Evolutionary conservation across 2,329 filamentous ascomycete species (phyloP), one percentile per base, ranked within the genome.

Genomic region (Nemania diffusa): DNA sequence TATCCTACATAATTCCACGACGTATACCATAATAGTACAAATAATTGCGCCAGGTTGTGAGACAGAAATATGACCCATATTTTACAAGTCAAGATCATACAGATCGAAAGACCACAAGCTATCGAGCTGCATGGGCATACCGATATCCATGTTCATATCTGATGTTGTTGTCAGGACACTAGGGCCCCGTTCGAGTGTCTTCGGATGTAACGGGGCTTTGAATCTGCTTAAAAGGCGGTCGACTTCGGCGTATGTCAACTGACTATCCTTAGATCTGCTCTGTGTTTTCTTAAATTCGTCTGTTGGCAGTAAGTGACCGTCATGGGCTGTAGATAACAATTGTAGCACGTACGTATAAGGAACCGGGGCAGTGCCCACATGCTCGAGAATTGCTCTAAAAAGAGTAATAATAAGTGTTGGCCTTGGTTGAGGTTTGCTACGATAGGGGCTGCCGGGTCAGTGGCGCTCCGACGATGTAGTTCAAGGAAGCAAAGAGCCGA

Each of bases 401-500:
- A 75, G 13, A 74, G 63, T 6, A 73, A 15, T 20, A 74, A 48
- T 13, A 72, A 63, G 22, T 65, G 67, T 34, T 74, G 69, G 7
- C 67, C 55, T 46, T 64, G 70, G 5, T 32, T 8, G 20, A 74
- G 51, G 24, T 32, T 60, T 6, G 53, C 22, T 32, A 67, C 13
- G 17, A 74, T 37, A 15, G 60, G 46, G 8, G 55, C 62, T 15
- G 50, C 22, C n/a, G 58, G 42, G 20, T 70, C 63, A 4, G 40
- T 40, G 22, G 66, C 59, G 42, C 64, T 72, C 46, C 69, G 66
- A 15, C 70, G 72, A 62, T 79, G 77, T 2, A 79, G 62, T 64
- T 79, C 71, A 5, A 78, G 61, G 9, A 78, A 65, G 42, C 74
- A 71, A 8, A 79, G 71, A 26, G 74, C 72, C 8, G 72, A 68